Base-by-base conservation (phyloP, 176 grass and related monocot genomes). In the Cymbopogon citratus region DNA sequence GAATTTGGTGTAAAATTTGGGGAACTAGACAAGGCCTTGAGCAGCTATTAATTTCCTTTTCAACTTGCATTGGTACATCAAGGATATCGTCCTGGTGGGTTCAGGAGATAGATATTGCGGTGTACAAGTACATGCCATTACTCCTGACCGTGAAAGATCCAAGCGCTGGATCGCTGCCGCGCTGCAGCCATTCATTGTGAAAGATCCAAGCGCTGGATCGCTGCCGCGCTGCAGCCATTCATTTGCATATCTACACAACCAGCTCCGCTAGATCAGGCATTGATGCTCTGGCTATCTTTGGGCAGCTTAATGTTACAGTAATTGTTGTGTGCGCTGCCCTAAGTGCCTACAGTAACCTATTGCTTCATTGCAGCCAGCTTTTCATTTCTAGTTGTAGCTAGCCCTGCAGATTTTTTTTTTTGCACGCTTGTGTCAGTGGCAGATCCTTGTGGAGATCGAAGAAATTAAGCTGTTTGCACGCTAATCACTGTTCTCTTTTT, bases 181-280 rank as follows among this genome's bases (percentile, higher is more conserved):
- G 38, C 38, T n/a, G 36, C 63, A 9, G 1, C 10, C 66, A 69
- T 69, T 40, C 66, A 40, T 15, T 14, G n/a, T n/a, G 21, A 38
- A 40, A 61, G n/a, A 76, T 76, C 74, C 52, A 25, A 61, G 52
- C 1, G 13, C 51, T 69, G 74, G 74, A 61, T 76, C 66, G 21
- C 35, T 40, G 66, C 35, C 21, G 4, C 35, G 38, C 38, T n/a
- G 36, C 63, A 9, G 1, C 10, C 66, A 69, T 69, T 40, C 66
- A 40, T 15, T 14, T 69, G 67, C 10, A 13, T 24, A 38, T 40
- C 45, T 48, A 16, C 45, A 16, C 7, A 36, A 12, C 41, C 12
- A 44, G 41, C 41, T 44, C 41, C 41, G 5, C 21, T 19, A 51
- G 46, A 18, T 2, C 46, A 16, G 46, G 46, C 46, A 49, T 16